These are phyloP conservation scores for Acarospora socialis DNA, from an alignment of 2,329 filamentous ascomycete genomes.

Conservation along the genomic window DNA sequence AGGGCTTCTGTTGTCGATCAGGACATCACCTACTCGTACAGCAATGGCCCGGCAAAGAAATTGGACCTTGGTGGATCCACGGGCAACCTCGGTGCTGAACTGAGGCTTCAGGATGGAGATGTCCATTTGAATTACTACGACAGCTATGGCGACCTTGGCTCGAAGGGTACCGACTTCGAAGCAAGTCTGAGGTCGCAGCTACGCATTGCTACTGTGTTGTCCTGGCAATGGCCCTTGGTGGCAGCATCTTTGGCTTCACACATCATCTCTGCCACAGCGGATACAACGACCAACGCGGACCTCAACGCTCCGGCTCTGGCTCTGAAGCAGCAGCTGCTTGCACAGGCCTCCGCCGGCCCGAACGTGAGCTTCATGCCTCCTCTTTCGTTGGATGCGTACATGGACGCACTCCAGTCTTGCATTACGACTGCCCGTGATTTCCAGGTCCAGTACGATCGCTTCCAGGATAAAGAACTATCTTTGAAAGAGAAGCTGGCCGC, in stretches of 20 bases:
- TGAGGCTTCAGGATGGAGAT: too few species aligned
- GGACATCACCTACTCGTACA: not conserved
- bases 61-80: too few species aligned
- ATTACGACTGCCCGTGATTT: not conserved
- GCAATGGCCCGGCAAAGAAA: too few species aligned
- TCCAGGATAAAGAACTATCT: not conserved
- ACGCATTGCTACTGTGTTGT: slow-evolving; percentile 1
- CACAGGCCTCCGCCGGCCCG: slow-evolving; percentile 1
- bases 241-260: slow-evolving; percentile 1
- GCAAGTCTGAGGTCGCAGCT: not conserved
- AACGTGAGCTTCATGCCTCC: slow-evolving; percentile 1
- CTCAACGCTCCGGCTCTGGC: slow-evolving; percentile 1
- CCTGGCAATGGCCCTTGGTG: not conserved
- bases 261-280: not conserved
- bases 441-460: slow-evolving; percentile 1
- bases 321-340: slow-evolving; percentile 2
- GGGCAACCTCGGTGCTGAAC: too few species aligned
- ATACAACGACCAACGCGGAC: not conserved
- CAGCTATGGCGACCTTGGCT: not conserved
- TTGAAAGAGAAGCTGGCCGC: not conserved
- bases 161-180: not conserved
- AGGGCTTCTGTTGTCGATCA: slow-evolving; percentile 3
- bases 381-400: not conserved
- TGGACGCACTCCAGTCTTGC: not conserved
- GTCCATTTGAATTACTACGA: too few species aligned